phyloP scores from a whole-genome alignment of 1,284 basidiomycete species.

The Moesziomyces sp. region DNA sequence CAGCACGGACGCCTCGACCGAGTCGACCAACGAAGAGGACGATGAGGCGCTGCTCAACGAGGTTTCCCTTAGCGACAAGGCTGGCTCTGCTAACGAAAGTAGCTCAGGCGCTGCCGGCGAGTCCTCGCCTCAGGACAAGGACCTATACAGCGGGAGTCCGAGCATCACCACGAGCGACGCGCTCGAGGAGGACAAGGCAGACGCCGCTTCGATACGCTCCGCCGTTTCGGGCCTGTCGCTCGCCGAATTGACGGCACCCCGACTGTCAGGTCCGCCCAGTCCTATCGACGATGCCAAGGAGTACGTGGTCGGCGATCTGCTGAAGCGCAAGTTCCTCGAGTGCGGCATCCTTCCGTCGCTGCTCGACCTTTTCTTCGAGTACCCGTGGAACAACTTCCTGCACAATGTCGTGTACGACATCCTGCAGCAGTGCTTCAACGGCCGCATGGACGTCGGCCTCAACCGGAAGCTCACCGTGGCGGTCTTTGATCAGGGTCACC shows the following conservation, averaged over 20 bases:
- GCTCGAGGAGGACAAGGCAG: slow-evolving; percentile 26
- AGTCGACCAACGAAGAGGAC: slow-evolving; percentile 57
- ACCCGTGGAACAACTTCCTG: slow-evolving; percentile 97
- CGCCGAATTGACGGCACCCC: slow-evolving; percentile 57
- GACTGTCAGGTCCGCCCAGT: slow-evolving; percentile 50
- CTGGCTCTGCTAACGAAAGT: slow-evolving; percentile 4
- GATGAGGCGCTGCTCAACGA: slow-evolving; percentile 61
- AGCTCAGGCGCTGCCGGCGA: slow-evolving; percentile 3
- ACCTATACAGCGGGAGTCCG: slow-evolving; percentile 9
- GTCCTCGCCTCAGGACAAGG: slow-evolving; percentile 5
- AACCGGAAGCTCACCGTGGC: slow-evolving; percentile 62
- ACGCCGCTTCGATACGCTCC: slow-evolving; percentile 47
- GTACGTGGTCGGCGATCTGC: slow-evolving; percentile 59
- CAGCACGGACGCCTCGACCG: slow-evolving; percentile 40
- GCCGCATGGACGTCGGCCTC: slow-evolving; percentile 73
- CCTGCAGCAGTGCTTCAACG: slow-evolving; percentile 93
- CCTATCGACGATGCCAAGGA: slow-evolving; percentile 52
- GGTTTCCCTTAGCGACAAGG: slow-evolving; percentile 45
- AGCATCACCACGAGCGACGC: slow-evolving; percentile 31
- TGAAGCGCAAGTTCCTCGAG: slow-evolving; percentile 64
- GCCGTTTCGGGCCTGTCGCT: slow-evolving; percentile 60
- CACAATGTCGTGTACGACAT: slow-evolving; percentile 98
- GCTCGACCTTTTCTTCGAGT: slow-evolving; percentile 83
- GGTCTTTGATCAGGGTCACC: slow-evolving; percentile 60
- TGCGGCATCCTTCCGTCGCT: slow-evolving; percentile 62